phyloP scores from a whole-genome alignment of 345 rosid genomes.

The Dipteronia dyeriana region DNA sequence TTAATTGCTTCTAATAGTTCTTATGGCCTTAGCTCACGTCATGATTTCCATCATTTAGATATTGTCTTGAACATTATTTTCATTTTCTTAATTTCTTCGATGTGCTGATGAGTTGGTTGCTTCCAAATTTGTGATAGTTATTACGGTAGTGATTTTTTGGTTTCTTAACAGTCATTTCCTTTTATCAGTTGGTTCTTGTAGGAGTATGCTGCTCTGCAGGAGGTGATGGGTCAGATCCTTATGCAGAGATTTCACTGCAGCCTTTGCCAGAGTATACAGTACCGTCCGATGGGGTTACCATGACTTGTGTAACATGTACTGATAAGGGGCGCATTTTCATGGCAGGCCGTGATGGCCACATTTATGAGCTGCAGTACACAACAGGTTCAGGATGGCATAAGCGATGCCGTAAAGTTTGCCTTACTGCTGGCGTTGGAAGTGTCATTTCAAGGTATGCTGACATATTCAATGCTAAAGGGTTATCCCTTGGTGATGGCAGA shows the following conservation, averaged over 20 bases:
- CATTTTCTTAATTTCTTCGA: background rate
- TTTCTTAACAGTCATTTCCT: conserved; percentile 25
- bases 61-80: background rate
- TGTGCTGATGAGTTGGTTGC: conserved; percentile 2
- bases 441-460: conserved; percentile 77
- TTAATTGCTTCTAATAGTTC: background rate
- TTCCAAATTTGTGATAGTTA: conserved; percentile 6
- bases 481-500: background rate
- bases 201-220: conserved; percentile 92
- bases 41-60: background rate
- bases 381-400: conserved; percentile 94
- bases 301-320: conserved; percentile 83
- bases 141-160: conserved; percentile 16
- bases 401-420: conserved; percentile 90
- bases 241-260: conserved; percentile 87
- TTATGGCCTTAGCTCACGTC: background rate
- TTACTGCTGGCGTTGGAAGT: conserved; percentile 93
- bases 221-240: conserved; percentile 85
- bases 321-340: conserved; percentile 87
- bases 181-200: conserved; percentile 83
- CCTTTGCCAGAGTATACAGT: conserved; percentile 85
- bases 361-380: conserved; percentile 81
- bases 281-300: conserved; percentile 91
- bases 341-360: conserved; percentile 94
- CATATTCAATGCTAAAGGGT: conserved; percentile 13